Conservation (phyloP, 768 basidiomycete genomes). For the Stropharia rugosoannulata region DNA sequence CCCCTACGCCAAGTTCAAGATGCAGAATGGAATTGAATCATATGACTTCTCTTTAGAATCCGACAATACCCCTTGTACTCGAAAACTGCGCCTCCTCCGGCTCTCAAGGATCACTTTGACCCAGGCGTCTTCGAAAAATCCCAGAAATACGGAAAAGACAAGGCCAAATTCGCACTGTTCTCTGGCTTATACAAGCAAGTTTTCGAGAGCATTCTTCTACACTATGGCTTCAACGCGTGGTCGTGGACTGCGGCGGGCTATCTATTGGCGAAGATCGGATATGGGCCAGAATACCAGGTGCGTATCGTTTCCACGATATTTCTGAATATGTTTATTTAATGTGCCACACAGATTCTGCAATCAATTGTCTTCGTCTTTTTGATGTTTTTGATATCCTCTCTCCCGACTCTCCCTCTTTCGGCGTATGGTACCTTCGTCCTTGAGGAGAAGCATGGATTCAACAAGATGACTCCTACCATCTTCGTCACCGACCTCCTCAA, state of each 20-base stretch:
- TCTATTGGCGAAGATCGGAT: slow-evolving; percentile 53
- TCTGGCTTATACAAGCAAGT: slow-evolving; percentile 73
- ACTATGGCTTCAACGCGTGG: slow-evolving; percentile 80
- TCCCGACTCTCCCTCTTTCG: slow-evolving; percentile 73
- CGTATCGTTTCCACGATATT: slow-evolving; percentile 18
- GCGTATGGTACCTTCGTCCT: slow-evolving; percentile 91
- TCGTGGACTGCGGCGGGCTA: slow-evolving; percentile 70
- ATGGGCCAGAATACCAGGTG: slow-evolving; percentile 74
- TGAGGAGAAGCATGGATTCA: slow-evolving; percentile 96
- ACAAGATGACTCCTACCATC: slow-evolving; percentile 81
- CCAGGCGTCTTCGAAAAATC: slow-evolving; percentile 81
- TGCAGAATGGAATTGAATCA: neutral
- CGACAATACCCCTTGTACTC: slow-evolving; percentile 88
- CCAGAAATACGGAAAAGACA: slow-evolving; percentile 89
- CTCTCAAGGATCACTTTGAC: slow-evolving; percentile 68
- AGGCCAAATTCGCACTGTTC: slow-evolving; percentile 78
- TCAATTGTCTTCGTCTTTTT: slow-evolving; percentile 76
- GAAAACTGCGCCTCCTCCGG: slow-evolving; percentile 68
- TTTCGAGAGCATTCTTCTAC: slow-evolving; percentile 68
- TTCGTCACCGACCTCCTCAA: slow-evolving; percentile 84
- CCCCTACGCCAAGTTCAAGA: neutral
- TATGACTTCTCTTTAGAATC: slow-evolving; percentile 32
- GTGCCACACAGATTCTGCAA: slow-evolving; percentile 66
- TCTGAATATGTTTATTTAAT: neutral
- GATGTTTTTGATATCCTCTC: slow-evolving; percentile 61